Evolutionary conservation across 768 basidiomycete species (phyloP), one percentile per base, ranked within the genome.

Genomic region (Terana coerulea): DNA sequence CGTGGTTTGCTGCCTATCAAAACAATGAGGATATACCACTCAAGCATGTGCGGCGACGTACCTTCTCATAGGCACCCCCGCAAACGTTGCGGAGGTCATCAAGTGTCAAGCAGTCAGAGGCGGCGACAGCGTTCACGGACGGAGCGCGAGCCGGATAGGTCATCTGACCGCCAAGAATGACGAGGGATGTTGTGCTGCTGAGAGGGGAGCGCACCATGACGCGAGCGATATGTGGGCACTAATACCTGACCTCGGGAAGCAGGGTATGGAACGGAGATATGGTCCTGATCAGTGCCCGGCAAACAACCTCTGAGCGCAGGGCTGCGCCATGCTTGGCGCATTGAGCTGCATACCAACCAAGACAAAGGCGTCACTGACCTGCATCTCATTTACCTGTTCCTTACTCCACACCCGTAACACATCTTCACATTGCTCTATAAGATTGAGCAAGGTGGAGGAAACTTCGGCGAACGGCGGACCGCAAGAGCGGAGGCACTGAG

Each of bases 331-430:
- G 19, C 91, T 78, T 34, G 85, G 85, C 2, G 76, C 69, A 67
- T 94, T 93, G 73, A 97, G 94, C 59, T 94, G 87, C 62, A 88
- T 87, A 36, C 92, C 93, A 14, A 97, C 79, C 59, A 83, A 79
- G 48, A 98, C 89, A 66, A 93, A 98, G 47, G 89, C 79, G 66
- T 95, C 84, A 74, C 88, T 91, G 61, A 98, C 91, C 62, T 91
- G 74, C 12, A 68, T 71, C 47, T 91, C 86, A 1, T 76, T 69
- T 1, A 81, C 81, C 39, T 77, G 71, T 2, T 75, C 72, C 1
- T 68, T 55, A 42, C 83, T 79, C 92, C 93, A 95, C 53, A 77
- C 76, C 24, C 70, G 75, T 40, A 95, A 76, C 1, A 78, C 69
- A 12, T 88, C 82, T 60, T 95, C 84, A 15, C 98, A 80, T 49